Evolutionary conservation across 805 yeast species (phyloP), one percentile per base, ranked within the genome.

Genomic region (Saccharomycopsis schoenii): DNA sequence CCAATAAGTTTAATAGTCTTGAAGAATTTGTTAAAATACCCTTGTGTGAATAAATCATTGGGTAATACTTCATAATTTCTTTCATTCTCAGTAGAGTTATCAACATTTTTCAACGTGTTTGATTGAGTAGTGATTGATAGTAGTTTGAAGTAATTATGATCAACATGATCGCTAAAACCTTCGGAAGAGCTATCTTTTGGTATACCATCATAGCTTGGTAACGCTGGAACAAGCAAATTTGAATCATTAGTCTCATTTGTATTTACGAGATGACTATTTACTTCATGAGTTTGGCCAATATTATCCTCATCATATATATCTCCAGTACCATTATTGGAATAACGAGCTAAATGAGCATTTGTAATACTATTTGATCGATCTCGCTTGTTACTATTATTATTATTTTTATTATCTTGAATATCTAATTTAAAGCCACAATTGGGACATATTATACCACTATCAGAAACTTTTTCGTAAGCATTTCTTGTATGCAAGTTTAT

Each of bases 1-100:
- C 97, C 97, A 14, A 91, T 72, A 1, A 80, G 73, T 0, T 82
- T 78, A 14, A 84, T 72, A 39, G 82, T 80, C 50, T 76, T 78
- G 73, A 91, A 91, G 69, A 91, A 87, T 61, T 84, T 83, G 21
- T 79, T 76, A 67, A 86, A 91, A 69, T 91, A 91, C 2, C 96
- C 96, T 63, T 87, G 96, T 57, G 88, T 85, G 68, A 89, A 88
- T 2, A 91, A 76, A 8, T 79, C 77, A 10, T 74, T 71, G 0
- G 87, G 85, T 2, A 82, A 15, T 19, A 34, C 52, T 47, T 55
- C 47, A 50, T 61, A 63, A 17, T 41, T 37, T 10, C n/a, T 19
- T 40, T 29, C 29, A 29, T 39, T 11, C 36, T 55, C 43, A 19
- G 12, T 15, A 36, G 17, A 21, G 17, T 39, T 37, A n/a, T 55